These are phyloP conservation scores for Vinca minor DNA, from an alignment of 257 asterid species.

Conservation along the genomic window DNA sequence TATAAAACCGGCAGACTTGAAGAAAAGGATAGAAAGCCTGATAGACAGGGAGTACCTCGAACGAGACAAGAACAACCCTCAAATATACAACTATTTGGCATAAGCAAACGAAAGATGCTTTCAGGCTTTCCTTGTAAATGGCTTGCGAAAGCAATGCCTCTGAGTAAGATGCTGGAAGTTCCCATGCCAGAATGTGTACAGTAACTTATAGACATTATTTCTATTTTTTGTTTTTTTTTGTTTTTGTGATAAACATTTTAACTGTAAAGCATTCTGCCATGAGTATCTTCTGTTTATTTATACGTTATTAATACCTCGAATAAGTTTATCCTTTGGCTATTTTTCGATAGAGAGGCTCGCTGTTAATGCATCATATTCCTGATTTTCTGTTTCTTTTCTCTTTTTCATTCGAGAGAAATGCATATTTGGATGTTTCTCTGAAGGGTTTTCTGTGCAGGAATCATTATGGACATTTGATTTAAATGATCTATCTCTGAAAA, in stretches of 20 bases:
- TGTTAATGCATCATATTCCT: no score
- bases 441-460: background rate
- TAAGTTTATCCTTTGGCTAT: background rate
- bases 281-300: slow-evolving; percentile 5
- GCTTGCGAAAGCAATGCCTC: slow-evolving; percentile 19
- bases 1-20: slow-evolving; percentile 92
- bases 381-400: background rate
- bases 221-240: no score
- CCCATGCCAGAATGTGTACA: slow-evolving; percentile 51
- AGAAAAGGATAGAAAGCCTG: slow-evolving; percentile 94
- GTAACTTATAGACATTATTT: slow-evolving; percentile 31
- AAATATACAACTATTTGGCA: slow-evolving; percentile 90
- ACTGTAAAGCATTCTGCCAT: no score
- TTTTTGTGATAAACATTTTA: slow-evolving; percentile 28
- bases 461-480: background rate
- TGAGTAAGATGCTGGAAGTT: slow-evolving; percentile 15
- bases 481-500: no score
- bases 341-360: background rate
- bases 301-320: slow-evolving; percentile 9
- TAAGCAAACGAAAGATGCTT: slow-evolving; percentile 25
- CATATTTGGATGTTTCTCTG: background rate
- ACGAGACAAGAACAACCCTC: slow-evolving; percentile 87
- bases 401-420: background rate
- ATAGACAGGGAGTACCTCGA: slow-evolving; percentile 93
- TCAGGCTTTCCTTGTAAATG: slow-evolving; percentile 24